Conservation (phyloP, 768 basidiomycete genomes). For the Lyophyllum semitale region DNA sequence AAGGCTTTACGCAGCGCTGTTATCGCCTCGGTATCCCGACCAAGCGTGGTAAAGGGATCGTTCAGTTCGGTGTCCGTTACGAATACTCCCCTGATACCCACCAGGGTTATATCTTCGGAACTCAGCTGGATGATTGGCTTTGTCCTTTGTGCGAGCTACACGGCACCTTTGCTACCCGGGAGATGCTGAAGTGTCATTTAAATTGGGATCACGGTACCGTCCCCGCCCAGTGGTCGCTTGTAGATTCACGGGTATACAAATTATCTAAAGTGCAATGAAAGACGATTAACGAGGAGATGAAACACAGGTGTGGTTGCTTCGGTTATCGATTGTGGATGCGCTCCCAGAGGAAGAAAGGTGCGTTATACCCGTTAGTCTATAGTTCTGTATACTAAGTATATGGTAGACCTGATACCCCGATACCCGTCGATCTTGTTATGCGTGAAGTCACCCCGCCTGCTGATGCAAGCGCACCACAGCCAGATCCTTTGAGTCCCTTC, state of each 20-base stretch:
- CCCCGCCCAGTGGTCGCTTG: conserved; percentile 36
- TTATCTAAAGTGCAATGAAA: not conserved
- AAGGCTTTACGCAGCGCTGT: conserved; percentile 51
- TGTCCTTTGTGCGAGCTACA: conserved; percentile 61
- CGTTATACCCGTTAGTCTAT: not conserved
- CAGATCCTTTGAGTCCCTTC: conserved; percentile 6
- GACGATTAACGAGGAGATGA: not conserved
- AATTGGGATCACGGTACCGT: conserved; percentile 49
- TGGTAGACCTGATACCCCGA: not conserved
- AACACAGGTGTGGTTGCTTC: conserved; percentile 11
- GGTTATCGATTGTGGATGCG: not conserved
- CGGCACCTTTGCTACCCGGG: conserved; percentile 39
- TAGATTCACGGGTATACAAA: conserved; percentile 17
- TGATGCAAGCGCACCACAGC: not conserved
- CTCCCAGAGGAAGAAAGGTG: not conserved
- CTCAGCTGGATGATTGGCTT: conserved; percentile 35
- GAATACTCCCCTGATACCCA: conserved; percentile 25
- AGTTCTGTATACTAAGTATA: not conserved
- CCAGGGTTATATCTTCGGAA: conserved; percentile 21
- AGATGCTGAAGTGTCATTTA: conserved; percentile 50
- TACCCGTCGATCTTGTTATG: not conserved
- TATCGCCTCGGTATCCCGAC: conserved; percentile 34
- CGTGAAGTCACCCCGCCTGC: not conserved
- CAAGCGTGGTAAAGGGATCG: conserved; percentile 9
- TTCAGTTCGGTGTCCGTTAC: conserved; percentile 10